These are phyloP conservation scores for Rhynchosporium secalis DNA, from an alignment of 2,329 filamentous ascomycete genomes.

Conservation along the genomic window DNA sequence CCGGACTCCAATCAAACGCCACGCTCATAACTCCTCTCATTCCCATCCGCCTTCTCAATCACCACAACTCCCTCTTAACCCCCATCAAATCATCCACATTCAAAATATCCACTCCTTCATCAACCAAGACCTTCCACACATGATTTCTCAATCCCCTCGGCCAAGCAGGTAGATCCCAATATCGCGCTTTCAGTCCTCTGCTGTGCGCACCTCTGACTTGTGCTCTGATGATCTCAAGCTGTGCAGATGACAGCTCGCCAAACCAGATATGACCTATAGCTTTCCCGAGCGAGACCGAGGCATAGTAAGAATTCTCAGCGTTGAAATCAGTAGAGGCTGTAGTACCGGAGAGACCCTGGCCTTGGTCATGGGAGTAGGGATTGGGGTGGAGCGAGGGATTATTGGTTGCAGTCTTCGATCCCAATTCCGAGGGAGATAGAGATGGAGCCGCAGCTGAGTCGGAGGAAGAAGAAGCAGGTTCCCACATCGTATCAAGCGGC, in stretches of 20 bases:
- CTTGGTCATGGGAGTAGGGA: constrained; percentile 26
- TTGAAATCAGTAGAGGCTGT: constrained; percentile 44
- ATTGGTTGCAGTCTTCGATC: no score
- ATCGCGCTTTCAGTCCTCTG: constrained; percentile 56
- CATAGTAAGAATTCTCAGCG: constrained; percentile 63
- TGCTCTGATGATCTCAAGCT: constrained; percentile 46
- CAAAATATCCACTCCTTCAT: constrained; percentile 60
- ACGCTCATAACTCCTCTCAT: neutral
- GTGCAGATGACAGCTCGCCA: constrained; percentile 47
- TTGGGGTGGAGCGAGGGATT: neutral
- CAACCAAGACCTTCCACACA: constrained; percentile 55
- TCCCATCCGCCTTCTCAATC: neutral
- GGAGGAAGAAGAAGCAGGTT: constrained; percentile 1
- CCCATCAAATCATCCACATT: constrained; percentile 61
- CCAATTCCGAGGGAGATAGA: neutral
- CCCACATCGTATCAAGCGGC: constrained; percentile 50
- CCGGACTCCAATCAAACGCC: neutral
- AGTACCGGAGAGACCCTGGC: constrained; percentile 48
- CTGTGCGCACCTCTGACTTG: constrained; percentile 51
- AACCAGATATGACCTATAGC: constrained; percentile 53
- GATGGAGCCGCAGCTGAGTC: neutral
- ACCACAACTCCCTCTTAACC: constrained; percentile 14
- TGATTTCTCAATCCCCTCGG: constrained; percentile 54
- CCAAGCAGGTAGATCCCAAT: constrained; percentile 62
- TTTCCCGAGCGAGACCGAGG: constrained; percentile 56